Evolutionary conservation across 2,329 filamentous ascomycete genomes (phyloP).

Genomic region (Epichloe coenophiala): DNA sequence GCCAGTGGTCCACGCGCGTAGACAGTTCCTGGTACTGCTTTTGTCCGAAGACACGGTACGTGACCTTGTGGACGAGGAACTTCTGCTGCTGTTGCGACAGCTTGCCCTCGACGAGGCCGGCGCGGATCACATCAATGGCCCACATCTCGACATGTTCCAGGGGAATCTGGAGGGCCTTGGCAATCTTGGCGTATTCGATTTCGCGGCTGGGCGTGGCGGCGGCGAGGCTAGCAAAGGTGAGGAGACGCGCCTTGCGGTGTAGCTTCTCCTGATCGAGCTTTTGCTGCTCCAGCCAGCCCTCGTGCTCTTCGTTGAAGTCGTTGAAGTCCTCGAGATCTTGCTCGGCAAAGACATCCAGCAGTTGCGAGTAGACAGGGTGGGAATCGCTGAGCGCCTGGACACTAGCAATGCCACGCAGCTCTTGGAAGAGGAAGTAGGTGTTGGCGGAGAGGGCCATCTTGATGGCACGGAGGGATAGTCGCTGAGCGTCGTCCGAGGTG

Average conservation of each 20-base stretch:
- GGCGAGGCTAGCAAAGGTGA: slow-evolving; percentile 83
- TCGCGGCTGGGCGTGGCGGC: slow-evolving; percentile 73
- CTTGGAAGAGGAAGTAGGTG: slow-evolving; percentile 58
- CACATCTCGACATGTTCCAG: slow-evolving; percentile 85
- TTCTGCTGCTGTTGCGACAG: slow-evolving; percentile 84
- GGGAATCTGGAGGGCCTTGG: slow-evolving; percentile 72
- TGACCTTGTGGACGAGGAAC: slow-evolving; percentile 91
- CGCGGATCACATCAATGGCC: slow-evolving; percentile 96
- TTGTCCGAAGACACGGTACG: slow-evolving; percentile 92
- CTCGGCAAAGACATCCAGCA: slow-evolving; percentile 89
- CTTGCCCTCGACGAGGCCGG: slow-evolving; percentile 90
- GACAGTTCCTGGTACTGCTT: slow-evolving; percentile 97
- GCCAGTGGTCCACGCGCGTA: slow-evolving; percentile 83
- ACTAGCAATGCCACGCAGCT: slow-evolving; percentile 66
- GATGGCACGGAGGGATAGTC: slow-evolving; percentile 43
- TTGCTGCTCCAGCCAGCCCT: slow-evolving; percentile 69
- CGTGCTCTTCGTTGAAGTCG: slow-evolving; percentile 87
- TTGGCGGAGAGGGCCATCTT: slow-evolving; percentile 39
- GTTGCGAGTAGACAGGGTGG: slow-evolving; percentile 73
- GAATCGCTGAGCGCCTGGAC: slow-evolving; percentile 79
- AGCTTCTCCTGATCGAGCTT: slow-evolving; percentile 59
- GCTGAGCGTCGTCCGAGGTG: slow-evolving; percentile 45
- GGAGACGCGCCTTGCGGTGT: slow-evolving; percentile 88
- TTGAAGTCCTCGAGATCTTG: slow-evolving; percentile 92
- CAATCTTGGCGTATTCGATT: slow-evolving; percentile 76